Evolutionary conservation across 495 filamentous ascomycete genomes (phyloP).

Genomic region (Diplogelasinospora grovesii): DNA sequence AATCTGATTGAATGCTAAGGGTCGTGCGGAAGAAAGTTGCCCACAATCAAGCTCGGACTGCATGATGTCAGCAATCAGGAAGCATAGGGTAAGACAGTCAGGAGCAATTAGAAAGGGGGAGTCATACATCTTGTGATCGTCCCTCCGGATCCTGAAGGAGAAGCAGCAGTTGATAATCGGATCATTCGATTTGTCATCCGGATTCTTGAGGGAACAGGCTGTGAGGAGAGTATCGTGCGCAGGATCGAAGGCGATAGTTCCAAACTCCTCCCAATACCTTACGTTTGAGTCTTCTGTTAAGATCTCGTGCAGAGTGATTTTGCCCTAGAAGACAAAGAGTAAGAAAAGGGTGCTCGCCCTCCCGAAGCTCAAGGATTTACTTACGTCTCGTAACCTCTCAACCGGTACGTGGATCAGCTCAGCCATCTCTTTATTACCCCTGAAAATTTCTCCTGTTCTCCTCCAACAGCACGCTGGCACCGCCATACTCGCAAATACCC

Average conservation of each 20-base stretch:
- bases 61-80: constrained; percentile 3
- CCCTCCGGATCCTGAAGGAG: constrained; percentile 90
- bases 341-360: background rate
- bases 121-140: constrained; percentile 93
- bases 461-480: constrained; percentile 98
- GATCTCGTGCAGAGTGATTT: constrained; percentile 91
- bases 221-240: constrained; percentile 96
- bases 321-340: constrained; percentile 54
- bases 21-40: constrained; percentile 81
- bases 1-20: too few species aligned
- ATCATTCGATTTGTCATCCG: constrained; percentile 60
- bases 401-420: constrained; percentile 91
- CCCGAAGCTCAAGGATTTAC: constrained; percentile 22
- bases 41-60: constrained; percentile 89
- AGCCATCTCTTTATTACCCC: constrained; percentile 98
- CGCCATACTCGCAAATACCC: constrained; percentile 98
- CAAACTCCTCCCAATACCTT: constrained; percentile 98
- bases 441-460: constrained; percentile 92
- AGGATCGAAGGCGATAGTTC: constrained; percentile 94
- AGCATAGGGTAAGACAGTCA: background rate
- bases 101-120: background rate
- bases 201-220: constrained; percentile 85
- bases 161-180: constrained; percentile 90
- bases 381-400: constrained; percentile 82
- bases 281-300: constrained; percentile 90